Evolutionary conservation across 2,329 filamentous ascomycete species (phyloP).

Genomic region (Didymella pinodella): DNA sequence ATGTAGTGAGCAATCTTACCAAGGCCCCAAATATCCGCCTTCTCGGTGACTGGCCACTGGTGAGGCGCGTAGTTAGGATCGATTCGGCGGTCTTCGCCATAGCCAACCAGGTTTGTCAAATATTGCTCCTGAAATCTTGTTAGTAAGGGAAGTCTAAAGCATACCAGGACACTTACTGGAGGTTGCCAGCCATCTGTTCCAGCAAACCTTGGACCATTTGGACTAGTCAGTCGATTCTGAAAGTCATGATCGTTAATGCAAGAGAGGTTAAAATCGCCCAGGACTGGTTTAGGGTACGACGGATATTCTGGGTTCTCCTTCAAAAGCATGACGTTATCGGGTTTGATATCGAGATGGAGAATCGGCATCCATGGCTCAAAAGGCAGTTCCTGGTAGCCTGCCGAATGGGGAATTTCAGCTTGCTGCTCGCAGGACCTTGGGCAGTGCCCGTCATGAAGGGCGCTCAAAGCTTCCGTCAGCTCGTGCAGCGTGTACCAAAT

Average conservation of each 20-base stretch:
- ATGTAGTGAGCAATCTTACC: constrained; percentile 1
- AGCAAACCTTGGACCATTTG: not conserved
- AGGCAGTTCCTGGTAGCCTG: not conserved
- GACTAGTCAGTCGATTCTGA: not conserved
- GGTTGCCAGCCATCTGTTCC: not conserved
- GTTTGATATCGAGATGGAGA: not conserved
- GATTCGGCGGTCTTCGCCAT: not conserved
- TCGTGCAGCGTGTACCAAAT: not conserved
- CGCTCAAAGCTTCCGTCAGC: not conserved
- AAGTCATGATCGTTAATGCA: not conserved
- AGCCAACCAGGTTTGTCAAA: not conserved
- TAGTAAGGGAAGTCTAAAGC: not conserved
- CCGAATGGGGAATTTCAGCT: not conserved
- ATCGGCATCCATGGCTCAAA: not conserved
- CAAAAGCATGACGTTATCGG: not conserved
- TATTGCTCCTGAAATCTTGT: not conserved
- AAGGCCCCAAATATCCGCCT: constrained; percentile 1
- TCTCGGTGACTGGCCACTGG: not conserved
- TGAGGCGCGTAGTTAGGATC: not conserved
- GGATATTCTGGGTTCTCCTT: not conserved
- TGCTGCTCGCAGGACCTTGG: not conserved
- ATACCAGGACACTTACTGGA: not conserved
- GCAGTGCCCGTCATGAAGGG: not conserved
- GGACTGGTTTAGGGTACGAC: constrained; percentile 1
- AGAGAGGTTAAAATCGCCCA: not conserved